Percentiles rank a stretch among this genome's conserved stretches.
phyloP scores from a whole-genome alignment of 345 rosid species.

The Carallia brachiata region DNA sequence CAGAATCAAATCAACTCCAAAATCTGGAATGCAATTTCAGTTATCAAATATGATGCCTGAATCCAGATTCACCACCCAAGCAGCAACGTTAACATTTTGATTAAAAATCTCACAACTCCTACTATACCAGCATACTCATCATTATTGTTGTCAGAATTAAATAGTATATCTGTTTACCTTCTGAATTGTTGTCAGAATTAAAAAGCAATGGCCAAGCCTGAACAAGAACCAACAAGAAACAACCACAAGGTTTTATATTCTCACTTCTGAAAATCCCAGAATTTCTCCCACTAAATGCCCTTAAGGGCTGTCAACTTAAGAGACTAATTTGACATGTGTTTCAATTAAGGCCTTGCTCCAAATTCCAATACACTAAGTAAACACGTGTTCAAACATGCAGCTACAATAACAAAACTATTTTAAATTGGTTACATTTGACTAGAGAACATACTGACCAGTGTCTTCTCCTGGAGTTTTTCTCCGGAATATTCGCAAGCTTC shows the following conservation, averaged over 20 bases:
- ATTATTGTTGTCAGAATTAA: conserved; percentile 35
- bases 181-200: conserved; percentile 41
- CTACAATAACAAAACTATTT: neutral
- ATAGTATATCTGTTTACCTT: conserved; percentile 29
- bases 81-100: too few relatives aligned
- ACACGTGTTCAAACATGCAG: neutral
- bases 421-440: neutral
- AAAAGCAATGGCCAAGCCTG: conserved; percentile 43
- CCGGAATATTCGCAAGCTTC: conserved; percentile 30
- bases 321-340: conserved; percentile 45
- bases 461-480: conserved; percentile 27
- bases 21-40: too few relatives aligned
- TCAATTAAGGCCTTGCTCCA: conserved; percentile 33
- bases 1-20: too few relatives aligned
- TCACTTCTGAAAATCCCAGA: conserved; percentile 7
- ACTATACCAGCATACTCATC: too few relatives aligned
- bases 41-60: too few relatives aligned
- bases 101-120: too few relatives aligned
- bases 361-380: conserved; percentile 28
- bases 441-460: conserved; percentile 33
- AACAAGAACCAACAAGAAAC: conserved; percentile 37
- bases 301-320: conserved; percentile 50
- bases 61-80: too few relatives aligned
- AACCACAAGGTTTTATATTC: conserved; percentile 14
- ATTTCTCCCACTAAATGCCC: conserved; percentile 17